These are phyloP conservation scores for Fusarium concolor DNA, from an alignment of 2,329 filamentous ascomycete genomes.

Conservation along the genomic window DNA sequence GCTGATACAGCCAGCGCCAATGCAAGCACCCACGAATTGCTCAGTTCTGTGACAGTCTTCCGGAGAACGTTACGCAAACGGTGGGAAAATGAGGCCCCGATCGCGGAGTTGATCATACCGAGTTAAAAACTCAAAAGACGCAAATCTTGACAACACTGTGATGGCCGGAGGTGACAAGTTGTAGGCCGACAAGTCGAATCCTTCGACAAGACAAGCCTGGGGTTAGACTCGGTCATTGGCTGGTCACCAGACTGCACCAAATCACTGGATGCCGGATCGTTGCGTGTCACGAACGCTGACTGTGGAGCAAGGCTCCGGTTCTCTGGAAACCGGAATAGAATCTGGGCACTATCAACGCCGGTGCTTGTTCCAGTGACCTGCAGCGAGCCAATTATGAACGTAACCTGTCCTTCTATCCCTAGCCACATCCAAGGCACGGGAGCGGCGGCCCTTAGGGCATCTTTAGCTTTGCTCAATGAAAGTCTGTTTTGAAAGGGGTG, in stretches of 20 bases:
- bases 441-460: slow-evolving; percentile 43
- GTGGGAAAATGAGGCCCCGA: slow-evolving; percentile 12
- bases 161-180: slow-evolving; percentile 28
- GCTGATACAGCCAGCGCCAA: slow-evolving; percentile 7
- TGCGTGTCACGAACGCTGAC: slow-evolving; percentile 44
- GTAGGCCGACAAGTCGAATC: slow-evolving; percentile 31
- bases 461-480: slow-evolving; percentile 38
- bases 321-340: slow-evolving; percentile 49
- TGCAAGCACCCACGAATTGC: background rate
- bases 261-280: slow-evolving; percentile 43
- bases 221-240: slow-evolving; percentile 28
- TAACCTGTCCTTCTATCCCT: slow-evolving; percentile 24
- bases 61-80: background rate
- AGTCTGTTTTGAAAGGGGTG: slow-evolving; percentile 36
- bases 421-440: slow-evolving; percentile 44
- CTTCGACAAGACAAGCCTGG: slow-evolving; percentile 24
- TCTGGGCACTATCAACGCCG: slow-evolving; percentile 42
- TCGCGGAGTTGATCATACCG: slow-evolving; percentile 29
- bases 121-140: background rate
- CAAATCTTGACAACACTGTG: slow-evolving; percentile 7
- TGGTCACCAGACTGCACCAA: slow-evolving; percentile 35
- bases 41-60: too few species aligned
- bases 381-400: slow-evolving; percentile 42
- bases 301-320: slow-evolving; percentile 50
- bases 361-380: slow-evolving; percentile 38